Percentiles rank a stretch among this genome's conserved stretches.
Conservation (phyloP, 2,329 filamentous ascomycete species). For the Penicillium sp. region DNA sequence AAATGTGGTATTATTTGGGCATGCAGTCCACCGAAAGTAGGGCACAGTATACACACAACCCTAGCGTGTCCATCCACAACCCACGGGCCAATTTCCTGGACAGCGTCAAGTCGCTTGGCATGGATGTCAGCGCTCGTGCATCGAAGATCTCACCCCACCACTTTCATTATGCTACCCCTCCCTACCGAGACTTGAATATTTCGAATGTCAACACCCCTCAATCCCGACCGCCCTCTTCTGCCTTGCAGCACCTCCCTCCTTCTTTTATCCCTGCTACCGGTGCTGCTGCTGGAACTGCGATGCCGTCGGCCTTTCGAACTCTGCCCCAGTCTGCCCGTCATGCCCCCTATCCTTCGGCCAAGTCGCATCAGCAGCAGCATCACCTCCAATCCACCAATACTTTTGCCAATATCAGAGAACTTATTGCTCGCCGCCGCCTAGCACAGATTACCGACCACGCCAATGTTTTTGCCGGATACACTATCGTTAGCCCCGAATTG, state of each 20-base stretch:
- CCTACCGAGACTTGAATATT: conserved; percentile 24
- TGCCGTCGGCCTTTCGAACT: conserved; percentile 45
- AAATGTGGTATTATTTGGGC: conserved; percentile 86
- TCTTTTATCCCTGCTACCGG: conserved; percentile 28
- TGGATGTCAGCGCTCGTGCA: conserved; percentile 26
- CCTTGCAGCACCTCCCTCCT: conserved; percentile 37
- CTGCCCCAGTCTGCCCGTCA: conserved; percentile 38
- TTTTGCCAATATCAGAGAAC: conserved; percentile 42
- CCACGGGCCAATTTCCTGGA: conserved; percentile 51
- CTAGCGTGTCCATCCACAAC: conserved; percentile 49
- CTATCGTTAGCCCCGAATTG: conserved; percentile 44
- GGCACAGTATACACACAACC: conserved; percentile 85
- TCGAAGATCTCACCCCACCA: conserved; percentile 29
- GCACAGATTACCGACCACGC: conserved; percentile 47
- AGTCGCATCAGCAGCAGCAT: conserved; percentile 33
- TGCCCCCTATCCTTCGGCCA: conserved; percentile 40
- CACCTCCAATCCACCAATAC: conserved; percentile 38
- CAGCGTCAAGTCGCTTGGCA: conserved; percentile 43
- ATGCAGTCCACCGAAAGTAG: conserved; percentile 83
- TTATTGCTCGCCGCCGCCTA: conserved; percentile 43
- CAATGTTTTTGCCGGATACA: conserved; percentile 45
- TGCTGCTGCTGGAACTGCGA: conserved; percentile 39
- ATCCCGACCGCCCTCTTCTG: conserved; percentile 34
- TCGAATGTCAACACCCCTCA: conserved; percentile 19
- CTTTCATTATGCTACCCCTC: conserved; percentile 27